Base-by-base conservation (phyloP, 2,329 filamentous ascomycete species). In the Ascomycota sp. region DNA sequence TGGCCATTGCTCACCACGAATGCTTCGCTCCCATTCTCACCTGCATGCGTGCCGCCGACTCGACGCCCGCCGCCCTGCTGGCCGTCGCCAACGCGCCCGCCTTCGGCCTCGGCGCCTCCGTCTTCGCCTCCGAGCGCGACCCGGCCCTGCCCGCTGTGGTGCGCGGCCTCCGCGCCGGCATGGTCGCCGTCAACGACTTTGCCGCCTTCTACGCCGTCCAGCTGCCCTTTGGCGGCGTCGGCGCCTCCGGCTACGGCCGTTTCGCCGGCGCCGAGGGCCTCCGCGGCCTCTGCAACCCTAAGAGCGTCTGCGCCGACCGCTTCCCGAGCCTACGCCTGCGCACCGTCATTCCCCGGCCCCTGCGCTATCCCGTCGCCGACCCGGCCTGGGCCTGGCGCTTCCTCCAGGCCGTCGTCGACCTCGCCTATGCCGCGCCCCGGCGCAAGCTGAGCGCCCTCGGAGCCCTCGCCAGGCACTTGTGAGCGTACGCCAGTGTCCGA, bases 151-250 rank as follows among this genome's bases (percentile, higher is more conserved):
- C 64, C 11, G 57, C 57, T 11, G 69, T 91, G 20, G 70, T 86
- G 2, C 53, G 53, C 13, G 68, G 70, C 17, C 63, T 94, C 30
- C 69, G 75, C 36, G 73, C 78, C 0, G 89, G 89, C 27, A 94
- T 93, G 78, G 80, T 95, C 1, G 73, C 82, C 17, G 69, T 98
- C 40, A 98, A 98, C 49, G 89, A 98, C 56, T 98, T 98, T 45
- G 89, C 75, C 13, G 76, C 73, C 20, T 94, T 74, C 51, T 98
- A 98, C 47, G 82, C 86, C 30, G 85, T 92, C 7, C 83, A 93
- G 53, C 57, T 98, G 24, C 89, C 89, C 0, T 98, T 98, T 52
- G 89, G 89, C 23, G 89, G 85, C 31, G 72, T 80, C n/a, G 72
- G 69, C 33, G 86, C 83, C 1, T 91, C 79, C 17, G 89, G 80